Percentiles rank a stretch among this genome's conserved stretches.
These are phyloP conservation scores for Trypanosoma melophagium DNA, from an alignment of 208 protist species.

Conservation along the genomic window DNA sequence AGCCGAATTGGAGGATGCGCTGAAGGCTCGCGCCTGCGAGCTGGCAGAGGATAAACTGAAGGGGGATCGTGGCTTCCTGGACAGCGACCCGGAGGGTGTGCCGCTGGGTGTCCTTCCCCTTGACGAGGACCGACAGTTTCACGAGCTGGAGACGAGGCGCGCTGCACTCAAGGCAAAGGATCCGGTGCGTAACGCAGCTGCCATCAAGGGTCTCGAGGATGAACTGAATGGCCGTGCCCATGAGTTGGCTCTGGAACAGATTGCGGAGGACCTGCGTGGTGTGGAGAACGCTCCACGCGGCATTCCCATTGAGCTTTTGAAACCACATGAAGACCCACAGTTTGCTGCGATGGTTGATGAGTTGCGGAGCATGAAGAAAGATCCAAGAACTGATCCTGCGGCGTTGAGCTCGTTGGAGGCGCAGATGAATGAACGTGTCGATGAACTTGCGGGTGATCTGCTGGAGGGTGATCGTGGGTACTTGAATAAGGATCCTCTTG, in stretches of 20 bases:
- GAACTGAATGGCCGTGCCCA: slow-evolving; percentile 69
- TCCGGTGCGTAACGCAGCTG: slow-evolving; percentile 47
- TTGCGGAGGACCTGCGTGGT: slow-evolving; percentile 59
- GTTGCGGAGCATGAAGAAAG: slow-evolving; percentile 48
- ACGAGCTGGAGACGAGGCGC: slow-evolving; percentile 58
- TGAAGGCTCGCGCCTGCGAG: slow-evolving; percentile 54
- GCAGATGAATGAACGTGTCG: slow-evolving; percentile 69
- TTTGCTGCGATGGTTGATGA: slow-evolving; percentile 62
- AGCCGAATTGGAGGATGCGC: slow-evolving; percentile 42
- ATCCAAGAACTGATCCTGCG: neutral
- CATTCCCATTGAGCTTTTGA: slow-evolving; percentile 61
- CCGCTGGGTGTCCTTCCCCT: slow-evolving; percentile 56
- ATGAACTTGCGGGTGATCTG: slow-evolving; percentile 60
- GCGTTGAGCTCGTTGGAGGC: neutral
- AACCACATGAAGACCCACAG: slow-evolving; percentile 62
- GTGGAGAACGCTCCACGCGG: slow-evolving; percentile 43
- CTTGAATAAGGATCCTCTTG: slow-evolving; percentile 55
- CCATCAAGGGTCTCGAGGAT: slow-evolving; percentile 64
- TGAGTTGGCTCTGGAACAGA: slow-evolving; percentile 60
- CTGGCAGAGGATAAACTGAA: slow-evolving; percentile 53
- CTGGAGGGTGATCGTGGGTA: slow-evolving; percentile 12
- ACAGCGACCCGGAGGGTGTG: slow-evolving; percentile 61
- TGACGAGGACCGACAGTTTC: slow-evolving; percentile 58
- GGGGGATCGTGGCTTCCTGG: slow-evolving; percentile 63
- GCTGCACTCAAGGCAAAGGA: slow-evolving; percentile 55